A percentile compares a stretch with the other conserved stretches of the same genome.
Evolutionary conservation across 164 flowering plant genomes (phyloP).

Genomic region (Buxus sempervirens): DNA sequence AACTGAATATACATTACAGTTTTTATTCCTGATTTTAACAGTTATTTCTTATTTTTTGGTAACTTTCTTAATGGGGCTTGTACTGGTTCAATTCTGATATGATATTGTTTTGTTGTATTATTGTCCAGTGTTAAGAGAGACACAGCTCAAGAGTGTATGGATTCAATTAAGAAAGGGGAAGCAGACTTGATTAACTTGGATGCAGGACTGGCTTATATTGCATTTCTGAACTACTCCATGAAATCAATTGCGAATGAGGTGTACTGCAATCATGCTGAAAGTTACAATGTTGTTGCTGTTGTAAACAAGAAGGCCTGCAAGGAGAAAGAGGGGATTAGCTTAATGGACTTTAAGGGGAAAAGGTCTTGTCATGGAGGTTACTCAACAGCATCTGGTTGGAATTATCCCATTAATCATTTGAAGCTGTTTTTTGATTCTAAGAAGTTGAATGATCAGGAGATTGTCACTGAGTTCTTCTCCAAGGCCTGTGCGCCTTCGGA

Average conservation of each 20-base stretch:
- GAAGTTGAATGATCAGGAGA: conserved; percentile 15
- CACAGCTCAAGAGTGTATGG: conserved; percentile 20
- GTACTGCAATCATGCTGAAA: conserved; percentile 28
- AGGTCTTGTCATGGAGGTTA: conserved; percentile 38
- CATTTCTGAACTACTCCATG: conserved; percentile 29
- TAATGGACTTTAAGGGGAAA: conserved; percentile 24
- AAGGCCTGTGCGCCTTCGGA: conserved; percentile 37
- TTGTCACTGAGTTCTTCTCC: conserved; percentile 26
- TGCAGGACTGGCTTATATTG: conserved; percentile 27
- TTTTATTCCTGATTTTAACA: no score
- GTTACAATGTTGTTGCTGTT: conserved; percentile 24
- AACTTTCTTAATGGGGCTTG: neutral
- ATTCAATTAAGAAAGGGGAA: conserved; percentile 21
- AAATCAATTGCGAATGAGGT: conserved; percentile 31
- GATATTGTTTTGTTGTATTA: neutral
- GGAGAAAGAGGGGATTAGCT: conserved; percentile 10
- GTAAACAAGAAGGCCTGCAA: conserved; percentile 21
- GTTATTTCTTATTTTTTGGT: neutral
- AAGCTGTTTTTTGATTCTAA: conserved; percentile 10
- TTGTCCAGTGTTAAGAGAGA: conserved; percentile 18
- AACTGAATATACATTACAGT: no score
- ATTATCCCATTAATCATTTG: conserved; percentile 31
- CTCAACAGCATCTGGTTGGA: conserved; percentile 36
- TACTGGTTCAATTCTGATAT: neutral
- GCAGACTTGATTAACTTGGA: conserved; percentile 28